Base-by-base conservation (phyloP, 805 yeast genomes). In the Peterozyma toletana region DNA sequence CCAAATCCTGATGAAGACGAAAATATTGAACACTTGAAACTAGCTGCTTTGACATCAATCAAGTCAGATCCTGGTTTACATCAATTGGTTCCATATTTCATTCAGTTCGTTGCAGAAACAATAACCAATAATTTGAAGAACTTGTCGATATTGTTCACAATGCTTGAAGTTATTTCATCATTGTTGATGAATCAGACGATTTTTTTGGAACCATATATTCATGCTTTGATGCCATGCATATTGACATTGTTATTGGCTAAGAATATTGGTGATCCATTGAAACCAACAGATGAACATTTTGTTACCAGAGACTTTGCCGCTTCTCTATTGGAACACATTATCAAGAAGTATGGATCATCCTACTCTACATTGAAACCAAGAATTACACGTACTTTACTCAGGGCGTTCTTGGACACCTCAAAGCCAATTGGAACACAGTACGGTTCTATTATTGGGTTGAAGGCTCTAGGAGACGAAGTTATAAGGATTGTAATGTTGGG, bases 171-270 rank as follows among this genome's bases (percentile, higher is more conserved):
- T 49, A 78, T 91, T 11, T 85, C 87, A 47, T 89, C 98, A 0
- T 70, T 93, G 30, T 71, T 89, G 40, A 79, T 83, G 37, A 93
- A 93, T 63, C 80, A 80, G 43, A 82, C 95, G 16, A 80, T 93
- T 35, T 91, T 89, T 54, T 71, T 91, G 48, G 97, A 91, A 52
- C 99, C 98, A 10, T 91, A 91, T 57, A 88, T 93, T 38, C 99
- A 95, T 66, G 91, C 96, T 1, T 68, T 93, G 53, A 88, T 93
- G 86, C 99, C 99, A n/a, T 87, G 96, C 48, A 83, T 93, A 31
- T 71, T 93, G 51, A 93, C 99, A 0, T 71, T 91, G 16, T 71
- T 93, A 37, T 72, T 93, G 40, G 97, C 98, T 1, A 89, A 89
- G 56, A 78, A 86, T 48, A 75, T 91, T n/a, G 97, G 97, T 3